Conservation (phyloP, 2,329 filamentous ascomycete genomes). For the Claviceps purpurea region DNA sequence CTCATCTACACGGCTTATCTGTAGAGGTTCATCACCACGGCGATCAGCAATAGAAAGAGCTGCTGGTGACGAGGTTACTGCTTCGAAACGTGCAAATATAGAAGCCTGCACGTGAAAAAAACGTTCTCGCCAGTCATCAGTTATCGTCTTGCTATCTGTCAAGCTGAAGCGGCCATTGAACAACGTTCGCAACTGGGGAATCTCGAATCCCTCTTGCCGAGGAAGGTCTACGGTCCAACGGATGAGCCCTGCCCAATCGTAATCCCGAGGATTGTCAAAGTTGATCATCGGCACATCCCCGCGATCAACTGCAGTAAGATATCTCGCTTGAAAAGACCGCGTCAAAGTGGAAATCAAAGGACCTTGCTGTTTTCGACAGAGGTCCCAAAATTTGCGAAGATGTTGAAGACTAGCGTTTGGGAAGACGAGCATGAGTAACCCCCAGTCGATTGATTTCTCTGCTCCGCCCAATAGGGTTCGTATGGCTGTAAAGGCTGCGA, state of each 20-base stretch:
- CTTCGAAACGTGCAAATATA: slow-evolving; percentile 43
- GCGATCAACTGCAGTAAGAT: slow-evolving; percentile 51
- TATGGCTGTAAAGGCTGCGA: slow-evolving; percentile 45
- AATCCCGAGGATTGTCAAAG: slow-evolving; percentile 47
- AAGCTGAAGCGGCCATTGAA: slow-evolving; percentile 31
- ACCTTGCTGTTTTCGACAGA: slow-evolving; percentile 35
- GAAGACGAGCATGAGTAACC: slow-evolving; percentile 41
- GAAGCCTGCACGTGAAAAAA: slow-evolving; percentile 41
- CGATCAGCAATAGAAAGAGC: slow-evolving; percentile 16
- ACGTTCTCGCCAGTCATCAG: slow-evolving; percentile 39
- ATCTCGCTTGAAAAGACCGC: slow-evolving; percentile 50
- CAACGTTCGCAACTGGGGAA: slow-evolving; percentile 33
- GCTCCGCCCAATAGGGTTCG: slow-evolving; percentile 46
- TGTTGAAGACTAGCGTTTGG: slow-evolving; percentile 37
- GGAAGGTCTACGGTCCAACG: slow-evolving; percentile 49
- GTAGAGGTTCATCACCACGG: slow-evolving; percentile 3
- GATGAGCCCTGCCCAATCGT: slow-evolving; percentile 56
- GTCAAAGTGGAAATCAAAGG: slow-evolving; percentile 40
- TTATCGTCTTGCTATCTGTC: slow-evolving; percentile 18
- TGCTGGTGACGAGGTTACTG: slow-evolving; percentile 34
- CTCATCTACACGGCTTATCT: slow-evolving; percentile 11
- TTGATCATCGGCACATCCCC: slow-evolving; percentile 48
- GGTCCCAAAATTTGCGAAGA: slow-evolving; percentile 42
- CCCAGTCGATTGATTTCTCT: slow-evolving; percentile 47
- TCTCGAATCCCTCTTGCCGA: slow-evolving; percentile 28